Percentiles rank a stretch among this genome's conserved stretches.
phyloP scores from a whole-genome alignment of 257 asterid species.

The Forsythia viridissima region DNA sequence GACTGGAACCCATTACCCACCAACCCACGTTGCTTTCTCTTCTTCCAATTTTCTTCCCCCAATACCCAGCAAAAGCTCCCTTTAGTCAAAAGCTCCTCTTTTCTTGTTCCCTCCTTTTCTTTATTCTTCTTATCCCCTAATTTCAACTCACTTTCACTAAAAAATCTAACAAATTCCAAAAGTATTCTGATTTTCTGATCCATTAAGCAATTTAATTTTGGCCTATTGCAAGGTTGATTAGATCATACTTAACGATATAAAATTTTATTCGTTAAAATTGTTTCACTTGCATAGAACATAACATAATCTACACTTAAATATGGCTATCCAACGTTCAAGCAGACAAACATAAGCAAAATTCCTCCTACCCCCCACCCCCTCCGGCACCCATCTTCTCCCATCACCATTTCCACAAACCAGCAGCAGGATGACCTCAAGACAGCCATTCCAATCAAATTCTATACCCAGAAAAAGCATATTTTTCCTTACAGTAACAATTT shows the following conservation, averaged over 20 bases:
- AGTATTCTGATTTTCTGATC: not conserved
- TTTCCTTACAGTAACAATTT: constrained; percentile 51
- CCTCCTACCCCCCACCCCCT: not conserved
- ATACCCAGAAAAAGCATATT: constrained; percentile 43
- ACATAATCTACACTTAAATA: constrained; percentile 1
- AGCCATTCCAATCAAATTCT: constrained; percentile 46
- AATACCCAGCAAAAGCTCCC: constrained; percentile 28
- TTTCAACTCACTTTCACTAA: constrained; percentile 42
- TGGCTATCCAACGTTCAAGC: constrained; percentile 45
- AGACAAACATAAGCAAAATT: constrained; percentile 5
- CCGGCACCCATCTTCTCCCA: constrained; percentile 20
- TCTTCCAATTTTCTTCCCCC: constrained; percentile 41
- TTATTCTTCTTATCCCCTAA: constrained; percentile 33
- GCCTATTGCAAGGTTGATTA: too few relatives aligned
- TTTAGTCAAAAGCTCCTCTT: constrained; percentile 58
- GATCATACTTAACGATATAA: not conserved
- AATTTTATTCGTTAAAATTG: not conserved
- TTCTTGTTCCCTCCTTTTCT: constrained; percentile 40
- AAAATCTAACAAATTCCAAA: constrained; percentile 7
- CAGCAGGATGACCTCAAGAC: constrained; percentile 61
- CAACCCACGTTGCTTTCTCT: constrained; percentile 29
- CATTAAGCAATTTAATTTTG: too few relatives aligned
- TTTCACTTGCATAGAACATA: not conserved
- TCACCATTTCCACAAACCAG: constrained; percentile 22
- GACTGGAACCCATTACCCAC: constrained; percentile 35